Conservation (phyloP, 2,329 filamentous ascomycete genomes). For the Sarocladiaceae sp. region DNA sequence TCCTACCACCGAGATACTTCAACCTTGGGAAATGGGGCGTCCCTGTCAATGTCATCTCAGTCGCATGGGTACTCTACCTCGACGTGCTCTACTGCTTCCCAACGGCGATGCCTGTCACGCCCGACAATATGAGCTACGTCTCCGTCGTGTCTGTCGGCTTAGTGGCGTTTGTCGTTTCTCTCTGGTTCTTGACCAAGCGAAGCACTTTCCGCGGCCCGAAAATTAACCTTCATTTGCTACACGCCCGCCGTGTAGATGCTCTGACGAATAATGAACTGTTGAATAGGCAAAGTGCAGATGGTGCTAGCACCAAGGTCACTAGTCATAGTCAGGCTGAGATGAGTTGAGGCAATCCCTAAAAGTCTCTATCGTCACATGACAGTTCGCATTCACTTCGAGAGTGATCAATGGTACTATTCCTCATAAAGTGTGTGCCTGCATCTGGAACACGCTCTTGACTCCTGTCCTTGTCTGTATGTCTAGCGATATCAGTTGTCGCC, state of each 20-base stretch:
- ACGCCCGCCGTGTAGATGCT: conserved; percentile 1
- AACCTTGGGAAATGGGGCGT: conserved; percentile 18
- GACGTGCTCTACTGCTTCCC: conserved; percentile 18
- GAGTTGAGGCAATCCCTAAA: no score
- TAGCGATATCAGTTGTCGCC: no score
- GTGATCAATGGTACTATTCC: no score
- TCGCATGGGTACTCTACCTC: conserved; percentile 15
- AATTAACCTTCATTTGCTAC: conserved; percentile 13
- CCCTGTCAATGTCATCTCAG: conserved; percentile 16
- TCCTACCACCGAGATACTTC: conserved; percentile 19
- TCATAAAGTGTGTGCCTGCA: no score
- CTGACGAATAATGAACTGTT: no score
- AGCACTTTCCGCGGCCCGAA: conserved; percentile 14
- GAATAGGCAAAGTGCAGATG: no score
- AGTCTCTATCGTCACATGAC: no score
- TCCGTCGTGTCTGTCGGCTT: conserved; percentile 15
- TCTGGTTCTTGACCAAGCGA: conserved; percentile 17
- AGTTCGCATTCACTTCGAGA: no score
- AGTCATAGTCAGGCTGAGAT: no score
- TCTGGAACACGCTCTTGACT: no score
- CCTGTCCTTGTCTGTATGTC: no score
- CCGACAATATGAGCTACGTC: conserved; percentile 19
- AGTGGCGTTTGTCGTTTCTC: conserved; percentile 13
- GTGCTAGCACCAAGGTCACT: no score
- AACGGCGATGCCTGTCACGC: conserved; percentile 14